These are phyloP conservation scores for Phialophora macrospora DNA, from an alignment of 2,329 filamentous ascomycete species.

Conservation along the genomic window DNA sequence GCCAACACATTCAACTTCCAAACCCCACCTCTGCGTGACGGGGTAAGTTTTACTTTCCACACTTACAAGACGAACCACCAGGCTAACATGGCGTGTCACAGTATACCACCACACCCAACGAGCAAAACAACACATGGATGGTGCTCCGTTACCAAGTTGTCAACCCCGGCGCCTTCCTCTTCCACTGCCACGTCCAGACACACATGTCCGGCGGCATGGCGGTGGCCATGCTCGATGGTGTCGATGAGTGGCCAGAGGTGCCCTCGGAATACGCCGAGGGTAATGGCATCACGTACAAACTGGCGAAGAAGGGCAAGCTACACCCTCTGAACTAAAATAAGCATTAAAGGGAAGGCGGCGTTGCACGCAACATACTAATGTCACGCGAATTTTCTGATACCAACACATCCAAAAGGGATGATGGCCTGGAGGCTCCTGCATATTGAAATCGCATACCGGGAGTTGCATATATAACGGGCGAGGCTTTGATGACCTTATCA, in stretches of 20 bases:
- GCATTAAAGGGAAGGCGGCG: not conserved
- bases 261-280: constrained; percentile 38
- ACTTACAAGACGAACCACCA: not conserved
- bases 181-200: constrained; percentile 63
- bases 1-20: constrained; percentile 63
- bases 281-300: constrained; percentile 27
- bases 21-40: constrained; percentile 61
- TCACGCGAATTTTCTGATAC: not conserved
- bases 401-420: not conserved
- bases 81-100: constrained; percentile 15
- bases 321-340: constrained; percentile 19
- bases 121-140: constrained; percentile 51
- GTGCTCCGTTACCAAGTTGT: constrained; percentile 60
- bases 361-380: constrained; percentile 6
- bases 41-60: constrained; percentile 26
- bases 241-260: constrained; percentile 43
- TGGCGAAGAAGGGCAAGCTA: constrained; percentile 35
- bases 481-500: not conserved
- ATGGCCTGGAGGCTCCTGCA: not conserved
- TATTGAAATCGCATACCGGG: not conserved
- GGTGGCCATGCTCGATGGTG: constrained; percentile 54
- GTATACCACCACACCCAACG: constrained; percentile 49
- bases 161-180: constrained; percentile 60
- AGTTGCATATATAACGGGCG: constrained; percentile 9
- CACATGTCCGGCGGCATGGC: constrained; percentile 63